Percentiles rank a stretch among this genome's conserved stretches.
These are phyloP conservation scores for Phyllosticta citribraziliensis DNA, from an alignment of 2,329 filamentous ascomycete species.

Conservation along the genomic window DNA sequence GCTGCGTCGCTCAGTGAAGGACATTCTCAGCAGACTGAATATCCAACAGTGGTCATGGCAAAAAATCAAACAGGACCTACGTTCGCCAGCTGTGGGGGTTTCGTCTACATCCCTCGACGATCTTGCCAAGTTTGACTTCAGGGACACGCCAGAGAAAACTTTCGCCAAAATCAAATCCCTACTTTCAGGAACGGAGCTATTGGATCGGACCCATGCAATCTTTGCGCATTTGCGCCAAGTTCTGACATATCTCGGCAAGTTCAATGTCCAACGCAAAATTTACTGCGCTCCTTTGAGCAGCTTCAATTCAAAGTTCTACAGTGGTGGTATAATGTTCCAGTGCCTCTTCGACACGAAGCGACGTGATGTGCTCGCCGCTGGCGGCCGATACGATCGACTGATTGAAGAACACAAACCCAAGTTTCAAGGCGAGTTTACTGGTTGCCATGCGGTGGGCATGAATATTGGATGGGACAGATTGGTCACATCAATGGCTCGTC, in stretches of 20 bases:
- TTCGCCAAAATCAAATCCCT: conserved; percentile 52
- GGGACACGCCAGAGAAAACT: conserved; percentile 64
- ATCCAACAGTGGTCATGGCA: conserved; percentile 72
- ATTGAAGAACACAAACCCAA: conserved; percentile 75
- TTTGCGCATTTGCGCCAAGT: conserved; percentile 75
- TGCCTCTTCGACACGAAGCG: conserved; percentile 80
- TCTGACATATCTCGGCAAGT: conserved; percentile 62
- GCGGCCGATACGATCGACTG: conserved; percentile 83
- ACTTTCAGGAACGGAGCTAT: conserved; percentile 44
- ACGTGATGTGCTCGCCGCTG: conserved; percentile 78
- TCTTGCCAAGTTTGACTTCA: conserved; percentile 81
- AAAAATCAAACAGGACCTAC: conserved; percentile 71
- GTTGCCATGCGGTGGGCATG: conserved; percentile 78
- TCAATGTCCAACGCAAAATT: conserved; percentile 66
- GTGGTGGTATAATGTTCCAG: conserved; percentile 71
- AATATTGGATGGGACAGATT: conserved; percentile 82
- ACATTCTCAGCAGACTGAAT: conserved; percentile 78
- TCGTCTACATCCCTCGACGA: conserved; percentile 87
- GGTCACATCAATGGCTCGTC: conserved; percentile 50
- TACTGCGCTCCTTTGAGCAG: conserved; percentile 80
- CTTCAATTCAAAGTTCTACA: conserved; percentile 85
- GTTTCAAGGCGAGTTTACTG: conserved; percentile 41
- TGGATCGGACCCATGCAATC: conserved; percentile 42
- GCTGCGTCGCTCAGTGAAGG: conserved; percentile 64
- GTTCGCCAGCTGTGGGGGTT: conserved; percentile 70